phyloP scores from a whole-genome alignment of 2,329 filamentous ascomycete genomes.

The Diaporthe sp. region DNA sequence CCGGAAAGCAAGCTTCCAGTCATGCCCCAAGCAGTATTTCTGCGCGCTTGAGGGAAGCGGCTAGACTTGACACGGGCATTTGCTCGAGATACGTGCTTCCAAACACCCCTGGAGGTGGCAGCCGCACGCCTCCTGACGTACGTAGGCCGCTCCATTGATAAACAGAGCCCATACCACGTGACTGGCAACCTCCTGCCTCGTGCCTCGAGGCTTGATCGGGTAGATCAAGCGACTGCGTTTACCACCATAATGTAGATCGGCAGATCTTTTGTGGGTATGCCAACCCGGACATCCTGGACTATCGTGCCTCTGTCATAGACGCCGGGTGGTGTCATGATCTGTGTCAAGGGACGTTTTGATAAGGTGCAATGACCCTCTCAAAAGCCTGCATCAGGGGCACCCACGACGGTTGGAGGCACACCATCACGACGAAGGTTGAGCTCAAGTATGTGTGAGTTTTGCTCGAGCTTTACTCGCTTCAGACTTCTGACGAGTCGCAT shows the following conservation, averaged over 20 bases:
- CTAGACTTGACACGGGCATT: background rate
- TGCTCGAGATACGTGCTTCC: background rate
- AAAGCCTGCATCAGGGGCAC: background rate
- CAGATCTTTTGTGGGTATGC: slow-evolving; percentile 12
- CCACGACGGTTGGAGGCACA: background rate
- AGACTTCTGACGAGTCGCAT: slow-evolving; percentile 26
- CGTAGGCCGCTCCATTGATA: background rate
- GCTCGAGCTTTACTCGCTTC: slow-evolving; percentile 16
- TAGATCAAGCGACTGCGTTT: slow-evolving; percentile 1
- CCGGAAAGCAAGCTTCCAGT: background rate
- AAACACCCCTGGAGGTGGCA: background rate
- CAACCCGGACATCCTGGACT: background rate
- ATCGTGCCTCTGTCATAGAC: background rate
- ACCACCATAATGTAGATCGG: background rate
- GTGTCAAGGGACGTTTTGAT: slow-evolving; percentile 6
- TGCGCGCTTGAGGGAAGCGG: background rate
- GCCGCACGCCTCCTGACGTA: background rate
- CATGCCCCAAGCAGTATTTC: background rate
- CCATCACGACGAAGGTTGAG: slow-evolving; percentile 18
- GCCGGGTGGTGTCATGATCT: background rate
- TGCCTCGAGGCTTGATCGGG: background rate
- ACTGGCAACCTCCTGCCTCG: background rate
- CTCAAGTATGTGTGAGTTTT: slow-evolving; percentile 15
- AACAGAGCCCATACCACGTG: background rate
- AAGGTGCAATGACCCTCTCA: slow-evolving; percentile 8